Evolutionary conservation across 2,329 filamentous ascomycete genomes (phyloP).

Genomic region (Paecilomyces fulvus): DNA sequence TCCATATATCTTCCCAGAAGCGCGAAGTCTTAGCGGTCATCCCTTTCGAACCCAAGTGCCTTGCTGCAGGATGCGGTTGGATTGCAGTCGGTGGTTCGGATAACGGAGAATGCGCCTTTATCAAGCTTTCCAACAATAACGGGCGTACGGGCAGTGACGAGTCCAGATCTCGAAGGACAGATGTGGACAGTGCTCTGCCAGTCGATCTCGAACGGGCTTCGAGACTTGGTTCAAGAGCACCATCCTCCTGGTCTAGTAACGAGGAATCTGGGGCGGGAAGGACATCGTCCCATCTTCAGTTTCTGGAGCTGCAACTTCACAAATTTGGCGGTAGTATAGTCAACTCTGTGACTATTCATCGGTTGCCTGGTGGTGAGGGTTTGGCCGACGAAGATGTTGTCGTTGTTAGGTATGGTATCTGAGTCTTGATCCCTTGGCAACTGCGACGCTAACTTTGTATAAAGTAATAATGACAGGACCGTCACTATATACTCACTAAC

Average conservation of each 20-base stretch:
- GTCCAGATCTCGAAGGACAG: conserved; percentile 28
- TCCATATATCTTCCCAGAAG: conserved; percentile 61
- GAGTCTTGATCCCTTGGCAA: conserved; percentile 8
- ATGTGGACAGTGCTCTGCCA: conserved; percentile 51
- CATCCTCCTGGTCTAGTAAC: conserved; percentile 14
- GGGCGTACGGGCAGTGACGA: conserved; percentile 30
- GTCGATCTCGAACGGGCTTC: conserved; percentile 35
- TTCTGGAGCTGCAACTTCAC: conserved; percentile 45
- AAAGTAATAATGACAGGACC: conserved; percentile 85
- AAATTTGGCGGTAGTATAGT: conserved; percentile 56
- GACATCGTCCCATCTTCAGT: conserved; percentile 19
- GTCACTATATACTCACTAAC: conserved; percentile 74
- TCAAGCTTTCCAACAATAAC: conserved; percentile 47
- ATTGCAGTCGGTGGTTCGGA: conserved; percentile 80
- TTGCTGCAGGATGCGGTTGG: conserved; percentile 80
- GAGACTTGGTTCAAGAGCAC: conserved; percentile 15
- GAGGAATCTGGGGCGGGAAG: conserved; percentile 11
- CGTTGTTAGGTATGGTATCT: conserved; percentile 35
- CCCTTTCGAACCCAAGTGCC: conserved; percentile 68
- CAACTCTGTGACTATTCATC: conserved; percentile 59
- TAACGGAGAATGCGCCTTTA: conserved; percentile 75
- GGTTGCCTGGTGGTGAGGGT: conserved; percentile 36
- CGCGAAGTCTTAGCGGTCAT: conserved; percentile 65
- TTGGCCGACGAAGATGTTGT: conserved; percentile 49
- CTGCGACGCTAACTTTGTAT: conserved; percentile 49